Conservation (phyloP, 148 eudicot genomes). For the Silene latifolia region DNA sequence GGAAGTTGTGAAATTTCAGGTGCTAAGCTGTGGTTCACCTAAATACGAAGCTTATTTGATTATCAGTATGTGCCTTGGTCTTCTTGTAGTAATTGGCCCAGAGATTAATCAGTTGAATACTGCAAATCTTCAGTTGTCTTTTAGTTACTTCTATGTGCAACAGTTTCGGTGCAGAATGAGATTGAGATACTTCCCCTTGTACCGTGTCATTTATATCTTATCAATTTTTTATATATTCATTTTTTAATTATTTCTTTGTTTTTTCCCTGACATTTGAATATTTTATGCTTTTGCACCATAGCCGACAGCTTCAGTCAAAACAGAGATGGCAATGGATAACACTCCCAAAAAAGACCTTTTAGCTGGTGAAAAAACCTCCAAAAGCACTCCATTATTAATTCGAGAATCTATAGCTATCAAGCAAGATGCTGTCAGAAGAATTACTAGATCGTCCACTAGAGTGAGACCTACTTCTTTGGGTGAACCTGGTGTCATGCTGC, state of each 20-base stretch:
- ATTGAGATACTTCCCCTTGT: not conserved
- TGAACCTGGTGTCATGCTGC: slow-evolving; percentile 11
- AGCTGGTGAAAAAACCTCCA: slow-evolving; percentile 11
- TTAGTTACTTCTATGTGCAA: not conserved
- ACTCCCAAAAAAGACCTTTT: slow-evolving; percentile 10
- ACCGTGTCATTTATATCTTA: not conserved
- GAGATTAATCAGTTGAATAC: not conserved
- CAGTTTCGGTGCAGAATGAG: not conserved
- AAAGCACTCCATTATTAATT: not conserved
- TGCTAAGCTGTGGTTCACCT: not conserved
- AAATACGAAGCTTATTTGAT: not conserved
- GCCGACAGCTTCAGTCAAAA: slow-evolving; percentile 24
- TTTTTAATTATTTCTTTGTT: not conserved
- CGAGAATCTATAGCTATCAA: slow-evolving; percentile 5
- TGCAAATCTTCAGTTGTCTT: not conserved
- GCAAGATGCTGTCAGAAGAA: slow-evolving; percentile 13
- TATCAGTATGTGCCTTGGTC: not conserved
- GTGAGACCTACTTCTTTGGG: not conserved
- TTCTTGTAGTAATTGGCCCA: not conserved
- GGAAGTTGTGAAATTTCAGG: not conserved
- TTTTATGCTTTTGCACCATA: slow-evolving; percentile 1
- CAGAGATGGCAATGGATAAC: slow-evolving; percentile 10
- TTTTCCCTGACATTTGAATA: slow-evolving; percentile 11
- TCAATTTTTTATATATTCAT: not conserved
- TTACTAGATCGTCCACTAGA: slow-evolving; percentile 17